A percentile compares a stretch with the other conserved stretches of the same genome.
Evolutionary conservation across 1,284 basidiomycete species (phyloP).

Genomic region (Apiotrichum mycotoxinovorans): DNA sequence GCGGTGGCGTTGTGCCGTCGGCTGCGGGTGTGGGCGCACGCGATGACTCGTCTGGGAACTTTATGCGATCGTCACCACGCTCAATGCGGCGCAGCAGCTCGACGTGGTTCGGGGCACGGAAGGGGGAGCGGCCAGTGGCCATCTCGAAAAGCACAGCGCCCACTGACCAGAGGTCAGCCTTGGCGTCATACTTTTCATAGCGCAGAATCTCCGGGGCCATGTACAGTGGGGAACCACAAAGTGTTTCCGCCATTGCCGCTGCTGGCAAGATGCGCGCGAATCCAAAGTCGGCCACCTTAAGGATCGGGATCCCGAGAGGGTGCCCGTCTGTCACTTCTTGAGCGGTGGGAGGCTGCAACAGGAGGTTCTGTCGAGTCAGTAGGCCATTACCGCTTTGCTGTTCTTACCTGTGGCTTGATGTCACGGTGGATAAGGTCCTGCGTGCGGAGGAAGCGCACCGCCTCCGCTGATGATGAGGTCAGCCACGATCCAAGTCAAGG

Average conservation of each 20-base stretch:
- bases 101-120: constrained; percentile 92
- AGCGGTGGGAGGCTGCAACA: constrained; percentile 76
- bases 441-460: constrained; percentile 84
- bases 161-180: constrained; percentile 96
- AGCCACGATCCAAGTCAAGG: constrained; percentile 4
- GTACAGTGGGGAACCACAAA: constrained; percentile 96
- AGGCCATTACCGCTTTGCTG: not conserved
- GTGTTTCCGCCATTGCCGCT: constrained; percentile 91
- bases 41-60: constrained; percentile 79
- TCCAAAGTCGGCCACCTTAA: constrained; percentile 96
- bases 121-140: constrained; percentile 87
- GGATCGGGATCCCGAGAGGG: constrained; percentile 84
- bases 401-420: constrained; percentile 84
- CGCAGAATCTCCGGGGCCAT: constrained; percentile 98
- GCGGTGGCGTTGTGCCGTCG: constrained; percentile 16
- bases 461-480: constrained; percentile 61
- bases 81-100: constrained; percentile 94
- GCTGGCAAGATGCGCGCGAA: constrained; percentile 91
- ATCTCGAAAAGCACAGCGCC: constrained; percentile 97
- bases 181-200: constrained; percentile 97
- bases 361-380: constrained; percentile 64
- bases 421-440: constrained; percentile 93
- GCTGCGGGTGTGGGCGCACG: constrained; percentile 51
- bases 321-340: constrained; percentile 80
- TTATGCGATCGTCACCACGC: constrained; percentile 66